Evolutionary conservation across 306 rosid species (phyloP), one percentile per base, ranked within the genome.

Genomic region (Herpetospermum pedunculosum): DNA sequence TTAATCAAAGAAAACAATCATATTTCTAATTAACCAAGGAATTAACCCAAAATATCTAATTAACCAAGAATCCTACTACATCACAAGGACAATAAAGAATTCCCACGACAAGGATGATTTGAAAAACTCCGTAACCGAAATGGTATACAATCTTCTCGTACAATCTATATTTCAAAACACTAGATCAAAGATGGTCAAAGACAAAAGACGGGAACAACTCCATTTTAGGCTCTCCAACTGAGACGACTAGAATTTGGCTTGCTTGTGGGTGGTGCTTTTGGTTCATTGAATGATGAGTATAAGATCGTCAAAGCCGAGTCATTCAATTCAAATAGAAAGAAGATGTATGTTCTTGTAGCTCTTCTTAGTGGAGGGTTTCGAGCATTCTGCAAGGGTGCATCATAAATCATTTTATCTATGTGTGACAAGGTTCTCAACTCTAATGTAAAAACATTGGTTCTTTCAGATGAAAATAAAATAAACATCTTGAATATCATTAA

Each of bases 311-410:
- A 78, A 80, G 82, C 91, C 40, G 96, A 91, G 63, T 96, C 97
- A 71, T 94, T 94, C 86, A 91, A 89, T 77, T 91, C 96, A 65
- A 32, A 12, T 40, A 82, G 80, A 57, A 89, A 94, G 82, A 86
- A 65, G 81, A 94, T 94, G 99, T 85, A 87, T 0, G 92, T 94
- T 14, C 88, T 91, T 30, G 92, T 83, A 43, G 80, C 80, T 46
- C 81, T 91, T 58, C 96, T 96, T 0, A 74, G 71, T 37, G 49
- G 79, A 55, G 80, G 72, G 74, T 74, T 49, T 58, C 53, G 89
- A 84, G 97, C 95, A 57, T 85, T 86, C 70, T 81, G 88, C 63
- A 94, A 94, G 84, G 99, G 97, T 70, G 99, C 97, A 76, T 91
- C 97, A 43, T 97, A 94, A 70, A 84, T 88, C 35, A 75, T 94